A percentile compares a stretch with the other conserved stretches of the same genome.
Evolutionary conservation across 805 yeast genomes (phyloP).

Genomic region (Yamadazyma ubonensis): DNA sequence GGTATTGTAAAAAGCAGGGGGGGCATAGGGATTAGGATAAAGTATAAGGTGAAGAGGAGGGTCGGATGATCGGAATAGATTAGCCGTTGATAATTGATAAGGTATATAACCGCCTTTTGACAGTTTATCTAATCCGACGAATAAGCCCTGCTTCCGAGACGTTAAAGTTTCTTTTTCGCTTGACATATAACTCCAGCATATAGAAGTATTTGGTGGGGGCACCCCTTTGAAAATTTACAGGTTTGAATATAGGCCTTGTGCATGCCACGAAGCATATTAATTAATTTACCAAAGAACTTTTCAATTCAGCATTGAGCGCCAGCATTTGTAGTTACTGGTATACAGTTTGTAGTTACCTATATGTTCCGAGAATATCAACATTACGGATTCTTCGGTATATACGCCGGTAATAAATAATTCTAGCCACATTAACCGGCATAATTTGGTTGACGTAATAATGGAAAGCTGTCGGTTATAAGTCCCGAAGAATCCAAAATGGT

Average conservation of each 20-base stretch:
- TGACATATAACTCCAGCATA: conserved; percentile 1
- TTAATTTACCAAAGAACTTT: too few species aligned
- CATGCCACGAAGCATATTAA: not conserved
- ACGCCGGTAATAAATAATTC: not conserved
- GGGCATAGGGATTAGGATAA: too few species aligned
- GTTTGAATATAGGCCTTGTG: not conserved
- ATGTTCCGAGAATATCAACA: too few species aligned
- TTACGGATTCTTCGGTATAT: not conserved
- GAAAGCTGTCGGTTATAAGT: not conserved
- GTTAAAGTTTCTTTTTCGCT: not conserved
- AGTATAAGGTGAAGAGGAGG: not conserved
- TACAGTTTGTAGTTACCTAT: too few species aligned
- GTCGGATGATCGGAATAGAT: not conserved
- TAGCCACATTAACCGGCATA: not conserved
- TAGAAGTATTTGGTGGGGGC: conserved; percentile 2
- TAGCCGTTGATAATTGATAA: not conserved
- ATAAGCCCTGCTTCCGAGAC: conserved; percentile 4
- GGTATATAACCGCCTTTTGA: not conserved
- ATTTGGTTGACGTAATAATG: conserved; percentile 2
- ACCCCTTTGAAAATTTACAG: not conserved
- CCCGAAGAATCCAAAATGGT: not conserved
- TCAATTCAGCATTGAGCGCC: too few species aligned
- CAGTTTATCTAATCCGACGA: not conserved
- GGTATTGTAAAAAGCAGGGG: too few species aligned
- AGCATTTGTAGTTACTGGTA: not conserved